These are phyloP conservation scores for Colletotrichum sp. DNA, from an alignment of 2,329 filamentous ascomycete species.

Conservation along the genomic window DNA sequence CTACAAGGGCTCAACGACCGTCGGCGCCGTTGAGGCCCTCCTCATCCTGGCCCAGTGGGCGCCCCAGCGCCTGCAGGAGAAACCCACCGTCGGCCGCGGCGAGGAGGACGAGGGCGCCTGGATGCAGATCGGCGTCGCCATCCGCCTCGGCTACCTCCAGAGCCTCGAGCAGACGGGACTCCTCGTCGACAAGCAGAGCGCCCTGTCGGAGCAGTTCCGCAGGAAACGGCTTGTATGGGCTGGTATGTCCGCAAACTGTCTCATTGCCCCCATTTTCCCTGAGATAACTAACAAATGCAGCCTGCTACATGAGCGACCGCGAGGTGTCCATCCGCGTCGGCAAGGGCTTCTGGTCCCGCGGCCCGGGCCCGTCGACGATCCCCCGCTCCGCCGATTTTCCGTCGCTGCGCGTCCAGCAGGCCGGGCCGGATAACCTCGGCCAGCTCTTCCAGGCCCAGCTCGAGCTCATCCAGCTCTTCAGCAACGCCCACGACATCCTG, in stretches of 20 bases:
- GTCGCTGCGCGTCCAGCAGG: conserved; percentile 61
- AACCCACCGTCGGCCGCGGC: conserved; percentile 69
- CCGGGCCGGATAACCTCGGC: conserved; percentile 70
- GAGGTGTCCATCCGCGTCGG: conserved; percentile 75
- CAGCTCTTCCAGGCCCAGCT: conserved; percentile 74
- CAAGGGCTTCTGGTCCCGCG: conserved; percentile 76
- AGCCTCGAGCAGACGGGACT: conserved; percentile 73
- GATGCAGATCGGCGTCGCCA: conserved; percentile 77
- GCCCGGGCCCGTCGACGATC: conserved; percentile 70
- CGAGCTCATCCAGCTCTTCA: conserved; percentile 74
- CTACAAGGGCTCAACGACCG: conserved; percentile 69
- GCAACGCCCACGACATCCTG: conserved; percentile 75
- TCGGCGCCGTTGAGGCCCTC: conserved; percentile 74
- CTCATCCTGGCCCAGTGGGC: conserved; percentile 77
- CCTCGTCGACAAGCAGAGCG: conserved; percentile 58
- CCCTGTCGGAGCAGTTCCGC: conserved; percentile 60
- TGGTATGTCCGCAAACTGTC: conserved; percentile 33
- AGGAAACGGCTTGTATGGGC: conserved; percentile 74
- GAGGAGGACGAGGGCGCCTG: conserved; percentile 78
- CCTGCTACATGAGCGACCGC: conserved; percentile 70
- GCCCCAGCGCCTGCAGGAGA: conserved; percentile 66
- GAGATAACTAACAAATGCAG: conserved; percentile 25
- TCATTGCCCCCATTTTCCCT: neutral
- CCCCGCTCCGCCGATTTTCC: conserved; percentile 72
- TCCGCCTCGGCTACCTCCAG: conserved; percentile 73